These are phyloP conservation scores for Ascochyta clinopodiicola DNA, from an alignment of 2,329 filamentous ascomycete genomes.

Conservation along the genomic window DNA sequence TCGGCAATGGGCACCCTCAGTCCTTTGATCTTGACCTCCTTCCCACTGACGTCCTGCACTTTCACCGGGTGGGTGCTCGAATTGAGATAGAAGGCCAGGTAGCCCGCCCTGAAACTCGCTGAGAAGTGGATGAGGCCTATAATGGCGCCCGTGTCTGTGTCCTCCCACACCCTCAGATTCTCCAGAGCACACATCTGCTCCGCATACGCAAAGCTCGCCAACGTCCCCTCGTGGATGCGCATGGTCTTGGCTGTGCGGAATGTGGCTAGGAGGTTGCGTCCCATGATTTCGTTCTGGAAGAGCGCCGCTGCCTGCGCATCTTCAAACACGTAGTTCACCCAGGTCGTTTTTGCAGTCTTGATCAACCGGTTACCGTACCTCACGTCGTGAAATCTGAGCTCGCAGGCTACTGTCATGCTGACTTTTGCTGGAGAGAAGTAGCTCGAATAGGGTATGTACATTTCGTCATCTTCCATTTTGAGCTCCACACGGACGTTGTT, in stretches of 20 bases:
- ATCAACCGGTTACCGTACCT: slow-evolving; percentile 43
- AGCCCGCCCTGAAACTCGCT: slow-evolving; percentile 52
- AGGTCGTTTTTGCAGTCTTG: slow-evolving; percentile 50
- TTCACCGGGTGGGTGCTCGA: slow-evolving; percentile 45
- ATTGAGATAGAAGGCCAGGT: slow-evolving; percentile 56
- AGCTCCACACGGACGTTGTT: slow-evolving; percentile 52
- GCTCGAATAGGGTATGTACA: slow-evolving; percentile 54
- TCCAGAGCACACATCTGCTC: slow-evolving; percentile 59
- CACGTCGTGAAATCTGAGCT: slow-evolving; percentile 50
- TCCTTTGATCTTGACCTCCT: slow-evolving; percentile 52
- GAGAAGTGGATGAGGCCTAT: slow-evolving; percentile 54
- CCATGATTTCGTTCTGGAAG: slow-evolving; percentile 57
- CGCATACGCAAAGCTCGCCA: slow-evolving; percentile 52
- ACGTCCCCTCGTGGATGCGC: slow-evolving; percentile 53
- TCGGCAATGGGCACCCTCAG: slow-evolving; percentile 46
- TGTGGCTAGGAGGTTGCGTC: slow-evolving; percentile 51
- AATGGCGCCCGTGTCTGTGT: slow-evolving; percentile 51
- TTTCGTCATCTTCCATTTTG: slow-evolving; percentile 49
- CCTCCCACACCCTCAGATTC: slow-evolving; percentile 56
- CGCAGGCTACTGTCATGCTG: slow-evolving; percentile 47
- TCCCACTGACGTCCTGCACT: slow-evolving; percentile 50
- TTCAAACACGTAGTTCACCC: slow-evolving; percentile 56
- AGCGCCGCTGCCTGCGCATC: slow-evolving; percentile 40
- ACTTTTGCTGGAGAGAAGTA: slow-evolving; percentile 56
- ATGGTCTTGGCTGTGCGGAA: slow-evolving; percentile 54